Percentiles rank a stretch among this genome's conserved stretches.
phyloP scores from a whole-genome alignment of 2,329 filamentous ascomycete species.

The Cercospora zeina region DNA sequence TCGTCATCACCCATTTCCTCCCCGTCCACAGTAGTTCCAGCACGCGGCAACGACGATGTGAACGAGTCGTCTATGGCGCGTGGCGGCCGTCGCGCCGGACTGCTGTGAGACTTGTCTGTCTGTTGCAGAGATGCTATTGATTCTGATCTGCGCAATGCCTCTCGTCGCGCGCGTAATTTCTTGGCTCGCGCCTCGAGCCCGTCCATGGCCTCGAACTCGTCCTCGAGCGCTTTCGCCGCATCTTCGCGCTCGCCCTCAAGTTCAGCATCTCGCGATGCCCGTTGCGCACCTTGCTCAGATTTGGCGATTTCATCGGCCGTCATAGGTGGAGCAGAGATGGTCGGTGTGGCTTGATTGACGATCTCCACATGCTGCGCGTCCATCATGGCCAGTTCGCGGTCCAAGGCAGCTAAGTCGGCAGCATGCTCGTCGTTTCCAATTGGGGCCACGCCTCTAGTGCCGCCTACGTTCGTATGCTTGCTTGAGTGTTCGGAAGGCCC shows the following conservation, averaged over 20 bases:
- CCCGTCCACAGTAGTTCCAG: neutral
- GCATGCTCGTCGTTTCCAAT: conserved; percentile 29
- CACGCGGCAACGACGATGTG: neutral
- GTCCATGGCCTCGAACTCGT: conserved; percentile 55
- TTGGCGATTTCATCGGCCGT: conserved; percentile 50
- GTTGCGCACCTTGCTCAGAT: conserved; percentile 48
- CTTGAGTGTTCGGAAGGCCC: conserved; percentile 36
- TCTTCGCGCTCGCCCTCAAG: conserved; percentile 53
- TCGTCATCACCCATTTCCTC: neutral
- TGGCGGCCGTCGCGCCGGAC: neutral
- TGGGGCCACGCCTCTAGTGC: conserved; percentile 10
- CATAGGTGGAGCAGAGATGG: conserved; percentile 51
- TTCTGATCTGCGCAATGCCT: conserved; percentile 40
- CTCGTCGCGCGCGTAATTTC: conserved; percentile 49
- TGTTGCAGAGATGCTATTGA: neutral
- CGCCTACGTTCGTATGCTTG: neutral
- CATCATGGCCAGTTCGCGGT: conserved; percentile 68
- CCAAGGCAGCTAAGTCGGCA: conserved; percentile 67
- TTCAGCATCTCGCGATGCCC: conserved; percentile 47
- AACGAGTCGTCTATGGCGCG: neutral
- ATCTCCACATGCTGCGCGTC: conserved; percentile 26
- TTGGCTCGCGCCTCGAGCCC: conserved; percentile 49
- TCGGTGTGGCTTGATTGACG: conserved; percentile 31
- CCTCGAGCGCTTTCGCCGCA: conserved; percentile 47
- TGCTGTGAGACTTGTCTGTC: neutral